Evolutionary conservation across 2,329 filamentous ascomycete species (phyloP).

Genomic region (Penicillium sp.): DNA sequence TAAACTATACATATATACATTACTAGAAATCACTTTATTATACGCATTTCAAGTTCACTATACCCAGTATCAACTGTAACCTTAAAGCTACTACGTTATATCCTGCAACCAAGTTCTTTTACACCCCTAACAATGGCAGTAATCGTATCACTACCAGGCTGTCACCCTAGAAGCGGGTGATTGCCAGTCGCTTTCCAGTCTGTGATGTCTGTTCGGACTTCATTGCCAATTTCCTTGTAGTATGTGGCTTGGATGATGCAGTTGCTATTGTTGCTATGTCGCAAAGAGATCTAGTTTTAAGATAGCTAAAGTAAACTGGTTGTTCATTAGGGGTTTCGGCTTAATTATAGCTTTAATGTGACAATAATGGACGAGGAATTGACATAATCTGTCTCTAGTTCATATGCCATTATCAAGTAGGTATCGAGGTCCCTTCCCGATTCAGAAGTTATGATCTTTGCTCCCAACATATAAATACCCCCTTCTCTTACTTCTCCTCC

Average conservation of each 20-base stretch:
- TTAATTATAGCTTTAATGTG: neutral
- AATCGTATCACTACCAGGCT: neutral
- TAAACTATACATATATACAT: too few relatives aligned
- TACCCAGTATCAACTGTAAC: neutral
- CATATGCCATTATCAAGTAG: neutral
- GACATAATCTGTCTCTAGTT: neutral
- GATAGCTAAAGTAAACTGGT: neutral
- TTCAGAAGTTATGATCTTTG: neutral
- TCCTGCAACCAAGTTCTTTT: neutral
- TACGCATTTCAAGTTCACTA: neutral
- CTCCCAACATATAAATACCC: neutral
- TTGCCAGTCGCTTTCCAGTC: too few relatives aligned
- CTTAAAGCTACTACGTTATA: neutral
- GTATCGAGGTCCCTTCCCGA: neutral
- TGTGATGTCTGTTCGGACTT: neutral
- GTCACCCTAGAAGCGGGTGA: neutral
- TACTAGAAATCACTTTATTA: neutral
- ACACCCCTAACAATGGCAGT: neutral
- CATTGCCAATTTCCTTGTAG: neutral
- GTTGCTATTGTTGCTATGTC: neutral
- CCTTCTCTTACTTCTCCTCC: neutral
- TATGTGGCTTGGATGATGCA: neutral
- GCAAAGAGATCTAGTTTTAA: neutral
- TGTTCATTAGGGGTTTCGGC: neutral
- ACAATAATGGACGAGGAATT: neutral